Percentiles rank a stretch among this genome's conserved stretches.
Evolutionary conservation across 805 yeast species (phyloP).

Genomic region (Yueomyces sinensis): DNA sequence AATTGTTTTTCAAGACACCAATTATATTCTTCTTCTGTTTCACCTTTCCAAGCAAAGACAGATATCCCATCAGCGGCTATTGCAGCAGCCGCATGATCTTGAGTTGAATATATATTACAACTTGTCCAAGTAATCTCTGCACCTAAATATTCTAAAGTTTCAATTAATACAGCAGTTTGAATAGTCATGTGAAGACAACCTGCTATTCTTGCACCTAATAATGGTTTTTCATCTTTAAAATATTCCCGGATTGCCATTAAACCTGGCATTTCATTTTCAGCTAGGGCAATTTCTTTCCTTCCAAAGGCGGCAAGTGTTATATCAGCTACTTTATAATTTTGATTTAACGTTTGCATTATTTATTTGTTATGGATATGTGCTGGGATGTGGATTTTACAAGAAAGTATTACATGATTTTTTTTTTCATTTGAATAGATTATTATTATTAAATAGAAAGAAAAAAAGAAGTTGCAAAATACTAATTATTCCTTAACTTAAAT

Average conservation of each 20-base stretch:
- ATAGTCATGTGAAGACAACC: slow-evolving; percentile 99
- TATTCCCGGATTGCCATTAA: slow-evolving; percentile 91
- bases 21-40: slow-evolving; percentile 97
- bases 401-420: no score
- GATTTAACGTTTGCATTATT: slow-evolving; percentile 49
- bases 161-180: slow-evolving; percentile 97
- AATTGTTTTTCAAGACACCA: slow-evolving; percentile 99
- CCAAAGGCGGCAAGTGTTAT: slow-evolving; percentile 98
- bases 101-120: slow-evolving; percentile 98
- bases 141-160: slow-evolving; percentile 93
- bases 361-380: no score
- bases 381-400: no score
- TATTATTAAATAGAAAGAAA: no score
- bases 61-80: slow-evolving; percentile 99
- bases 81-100: slow-evolving; percentile 99
- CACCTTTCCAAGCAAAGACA: slow-evolving; percentile 99
- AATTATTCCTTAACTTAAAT: no score
- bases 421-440: no score
- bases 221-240: slow-evolving; percentile 86
- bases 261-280: slow-evolving; percentile 99
- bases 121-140: slow-evolving; percentile 99
- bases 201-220: slow-evolving; percentile 96
- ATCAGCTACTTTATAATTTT: slow-evolving; percentile 91
- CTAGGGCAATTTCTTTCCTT: slow-evolving; percentile 97
- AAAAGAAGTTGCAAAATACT: no score